Conservation (phyloP, 306 rosid species). For the Lithocarpus polystachyus region DNA sequence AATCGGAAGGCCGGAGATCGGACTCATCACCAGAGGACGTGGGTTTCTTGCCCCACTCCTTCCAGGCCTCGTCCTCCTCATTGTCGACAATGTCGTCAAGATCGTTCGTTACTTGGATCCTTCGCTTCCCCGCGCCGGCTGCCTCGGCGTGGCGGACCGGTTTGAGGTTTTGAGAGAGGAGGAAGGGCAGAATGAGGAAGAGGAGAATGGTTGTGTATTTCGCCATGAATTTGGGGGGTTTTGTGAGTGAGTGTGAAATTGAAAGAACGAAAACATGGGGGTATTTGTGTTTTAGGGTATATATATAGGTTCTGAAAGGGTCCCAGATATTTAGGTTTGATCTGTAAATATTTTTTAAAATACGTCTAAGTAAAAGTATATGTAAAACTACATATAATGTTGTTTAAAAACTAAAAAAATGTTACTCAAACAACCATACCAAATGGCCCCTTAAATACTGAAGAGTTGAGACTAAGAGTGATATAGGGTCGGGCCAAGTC, state of each 20-base stretch:
- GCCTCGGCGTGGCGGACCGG: constrained; percentile 40
- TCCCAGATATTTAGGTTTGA: too few species aligned
- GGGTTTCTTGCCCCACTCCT: constrained; percentile 77
- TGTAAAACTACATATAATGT: too few species aligned
- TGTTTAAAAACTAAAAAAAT: too few species aligned
- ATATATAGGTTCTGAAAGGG: background rate
- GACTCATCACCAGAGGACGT: constrained; percentile 21
- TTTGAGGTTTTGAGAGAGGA: constrained; percentile 16
- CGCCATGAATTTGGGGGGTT: constrained; percentile 14
- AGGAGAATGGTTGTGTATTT: constrained; percentile 13
- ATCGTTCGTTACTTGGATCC: constrained; percentile 72
- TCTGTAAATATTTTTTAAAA: too few species aligned
- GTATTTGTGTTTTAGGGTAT: background rate
- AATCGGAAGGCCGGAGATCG: constrained; percentile 50
- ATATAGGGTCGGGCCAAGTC: too few species aligned
- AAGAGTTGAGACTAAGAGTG: too few species aligned
- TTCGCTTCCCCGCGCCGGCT: constrained; percentile 40
- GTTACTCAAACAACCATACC: too few species aligned
- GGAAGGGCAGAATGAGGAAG: background rate
- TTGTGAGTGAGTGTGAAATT: background rate
- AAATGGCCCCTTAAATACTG: too few species aligned
- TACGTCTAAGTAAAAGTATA: too few species aligned
- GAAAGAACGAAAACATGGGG: too few species aligned
- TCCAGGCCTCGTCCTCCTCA: constrained; percentile 90
- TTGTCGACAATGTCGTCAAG: constrained; percentile 81